Percentiles rank a stretch among this genome's conserved stretches.
These are phyloP conservation scores for Ramaria sp. DNA, from an alignment of 768 basidiomycete species.

Conservation along the genomic window DNA sequence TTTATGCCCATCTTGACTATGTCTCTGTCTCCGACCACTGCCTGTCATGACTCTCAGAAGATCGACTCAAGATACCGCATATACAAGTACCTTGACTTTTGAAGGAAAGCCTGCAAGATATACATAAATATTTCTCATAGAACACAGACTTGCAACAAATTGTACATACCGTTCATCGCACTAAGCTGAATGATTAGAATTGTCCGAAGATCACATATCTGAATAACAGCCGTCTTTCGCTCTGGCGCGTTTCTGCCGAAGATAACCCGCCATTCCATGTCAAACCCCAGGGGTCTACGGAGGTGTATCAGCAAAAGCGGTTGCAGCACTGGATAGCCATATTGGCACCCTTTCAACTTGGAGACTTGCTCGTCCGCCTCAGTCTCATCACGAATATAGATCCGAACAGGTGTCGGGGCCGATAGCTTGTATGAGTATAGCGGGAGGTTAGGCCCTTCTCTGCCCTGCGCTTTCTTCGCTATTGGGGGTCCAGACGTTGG, in stretches of 20 bases:
- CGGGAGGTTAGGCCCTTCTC: constrained; percentile 14
- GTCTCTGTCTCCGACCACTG: constrained; percentile 30
- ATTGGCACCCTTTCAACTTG: constrained; percentile 25
- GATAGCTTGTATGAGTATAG: constrained; percentile 30
- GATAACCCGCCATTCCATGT: constrained; percentile 37
- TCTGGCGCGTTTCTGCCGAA: constrained; percentile 22
- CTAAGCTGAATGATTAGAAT: constrained; percentile 39
- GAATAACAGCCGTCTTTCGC: constrained; percentile 32
- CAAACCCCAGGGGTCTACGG: constrained; percentile 36
- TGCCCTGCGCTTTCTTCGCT: neutral
- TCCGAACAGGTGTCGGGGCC: constrained; percentile 21
- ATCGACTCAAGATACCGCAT: neutral
- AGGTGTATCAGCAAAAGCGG: neutral
- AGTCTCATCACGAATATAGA: constrained; percentile 30
- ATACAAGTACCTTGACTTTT: constrained; percentile 26
- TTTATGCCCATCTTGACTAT: constrained; percentile 37
- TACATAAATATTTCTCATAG: neutral
- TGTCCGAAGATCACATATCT: constrained; percentile 30
- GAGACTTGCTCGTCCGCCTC: constrained; percentile 31
- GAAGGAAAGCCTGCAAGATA: constrained; percentile 29
- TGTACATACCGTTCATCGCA: constrained; percentile 31
- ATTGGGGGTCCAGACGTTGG: neutral
- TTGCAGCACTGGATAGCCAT: neutral
- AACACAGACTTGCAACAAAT: neutral
- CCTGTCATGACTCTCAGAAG: constrained; percentile 18